Evolutionary conservation across 768 basidiomycete genomes (phyloP).

Genomic region (Termitomyces eurrhizus): DNA sequence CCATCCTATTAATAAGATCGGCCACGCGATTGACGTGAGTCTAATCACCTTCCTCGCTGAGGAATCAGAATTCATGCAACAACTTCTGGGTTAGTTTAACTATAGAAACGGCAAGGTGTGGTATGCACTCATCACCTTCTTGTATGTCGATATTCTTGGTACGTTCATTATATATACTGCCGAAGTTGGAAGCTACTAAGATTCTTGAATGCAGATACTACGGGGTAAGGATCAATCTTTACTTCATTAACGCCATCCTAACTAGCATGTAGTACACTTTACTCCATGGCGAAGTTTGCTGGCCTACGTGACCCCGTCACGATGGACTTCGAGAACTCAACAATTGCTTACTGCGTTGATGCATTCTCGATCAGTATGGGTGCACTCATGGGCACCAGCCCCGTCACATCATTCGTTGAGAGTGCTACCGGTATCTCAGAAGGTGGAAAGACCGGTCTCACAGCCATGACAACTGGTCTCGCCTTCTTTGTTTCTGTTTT

Average conservation of each 20-base stretch:
- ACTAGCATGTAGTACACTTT: constrained; percentile 57
- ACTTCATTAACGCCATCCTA: neutral
- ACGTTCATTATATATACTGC: constrained; percentile 16
- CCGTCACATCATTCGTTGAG: constrained; percentile 82
- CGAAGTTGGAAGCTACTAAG: neutral
- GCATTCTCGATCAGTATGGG: constrained; percentile 81
- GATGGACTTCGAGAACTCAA: constrained; percentile 82
- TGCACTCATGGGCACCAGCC: constrained; percentile 73
- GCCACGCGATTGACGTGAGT: constrained; percentile 67
- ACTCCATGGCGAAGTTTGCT: constrained; percentile 90
- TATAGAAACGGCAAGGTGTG: constrained; percentile 71
- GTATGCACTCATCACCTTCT: constrained; percentile 87
- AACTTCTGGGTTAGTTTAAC: constrained; percentile 34
- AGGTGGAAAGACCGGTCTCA: constrained; percentile 86
- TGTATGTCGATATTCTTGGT: constrained; percentile 86
- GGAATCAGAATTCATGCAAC: neutral
- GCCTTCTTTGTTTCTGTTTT: constrained; percentile 83
- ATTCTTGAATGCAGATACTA: constrained; percentile 36
- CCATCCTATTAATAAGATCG: constrained; percentile 55
- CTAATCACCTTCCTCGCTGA: neutral
- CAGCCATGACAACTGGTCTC: constrained; percentile 67
- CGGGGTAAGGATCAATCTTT: constrained; percentile 29
- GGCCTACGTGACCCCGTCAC: constrained; percentile 84
- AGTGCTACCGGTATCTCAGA: constrained; percentile 80
- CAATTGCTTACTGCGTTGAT: constrained; percentile 79